These are phyloP conservation scores for Candida montana DNA, from an alignment of 805 yeast species.

Conservation along the genomic window DNA sequence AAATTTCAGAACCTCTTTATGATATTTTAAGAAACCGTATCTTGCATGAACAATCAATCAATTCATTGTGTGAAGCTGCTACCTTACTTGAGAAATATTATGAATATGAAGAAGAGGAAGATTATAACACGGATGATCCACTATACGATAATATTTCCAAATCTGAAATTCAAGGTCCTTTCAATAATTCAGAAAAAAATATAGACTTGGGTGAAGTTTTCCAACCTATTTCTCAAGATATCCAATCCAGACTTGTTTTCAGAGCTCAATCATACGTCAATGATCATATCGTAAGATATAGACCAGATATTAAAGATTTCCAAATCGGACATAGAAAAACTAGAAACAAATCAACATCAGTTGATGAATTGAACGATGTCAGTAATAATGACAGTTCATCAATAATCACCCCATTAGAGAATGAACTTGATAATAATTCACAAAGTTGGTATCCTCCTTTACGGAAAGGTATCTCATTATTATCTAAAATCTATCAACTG, in stretches of 20 bases:
- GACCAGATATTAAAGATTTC: slow-evolving; percentile 64
- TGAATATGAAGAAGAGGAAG: slow-evolving; percentile 60
- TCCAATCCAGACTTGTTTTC: slow-evolving; percentile 76
- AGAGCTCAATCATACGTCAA: slow-evolving; percentile 72
- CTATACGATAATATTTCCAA: slow-evolving; percentile 17
- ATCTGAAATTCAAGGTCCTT: slow-evolving; percentile 17
- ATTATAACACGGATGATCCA: slow-evolving; percentile 18
- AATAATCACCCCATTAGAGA: not conserved
- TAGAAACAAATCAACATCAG: slow-evolving; percentile 2
- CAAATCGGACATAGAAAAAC: slow-evolving; percentile 45
- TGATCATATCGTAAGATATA: slow-evolving; percentile 58
- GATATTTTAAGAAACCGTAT: slow-evolving; percentile 62
- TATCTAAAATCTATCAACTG: slow-evolving; percentile 75
- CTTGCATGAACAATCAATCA: slow-evolving; percentile 64
- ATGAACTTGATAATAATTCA: slow-evolving; percentile 16
- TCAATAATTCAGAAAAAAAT: slow-evolving; percentile 15
- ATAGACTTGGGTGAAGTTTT: slow-evolving; percentile 55
- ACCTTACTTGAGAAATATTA: slow-evolving; percentile 62
- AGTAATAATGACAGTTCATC: slow-evolving; percentile 8
- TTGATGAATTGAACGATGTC: slow-evolving; percentile 3
- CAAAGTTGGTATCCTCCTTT: slow-evolving; percentile 66
- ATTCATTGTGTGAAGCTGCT: slow-evolving; percentile 68
- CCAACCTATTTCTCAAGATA: slow-evolving; percentile 66
- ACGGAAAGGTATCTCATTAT: slow-evolving; percentile 57
- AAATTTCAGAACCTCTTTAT: slow-evolving; percentile 71